Conservation (phyloP, 2,329 filamentous ascomycete genomes). For the Fusarium tjaetaba region DNA sequence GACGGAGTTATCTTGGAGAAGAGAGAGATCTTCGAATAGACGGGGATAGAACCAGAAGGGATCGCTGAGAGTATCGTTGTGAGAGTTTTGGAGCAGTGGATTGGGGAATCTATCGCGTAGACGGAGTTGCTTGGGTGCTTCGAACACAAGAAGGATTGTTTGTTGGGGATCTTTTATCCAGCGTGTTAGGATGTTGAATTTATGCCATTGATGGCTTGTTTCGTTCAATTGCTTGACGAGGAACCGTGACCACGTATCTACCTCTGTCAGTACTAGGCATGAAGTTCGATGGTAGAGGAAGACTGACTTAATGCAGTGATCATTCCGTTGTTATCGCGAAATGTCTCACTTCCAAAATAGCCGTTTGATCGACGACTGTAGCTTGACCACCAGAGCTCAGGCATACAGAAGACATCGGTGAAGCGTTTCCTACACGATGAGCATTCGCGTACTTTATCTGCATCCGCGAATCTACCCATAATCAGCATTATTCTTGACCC, state of each 20-base stretch:
- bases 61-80: background rate
- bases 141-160: conserved; percentile 21
- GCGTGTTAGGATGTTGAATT: conserved; percentile 26
- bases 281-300: fast-evolving
- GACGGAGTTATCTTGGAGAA: conserved; percentile 42
- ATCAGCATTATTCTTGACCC: fast-evolving
- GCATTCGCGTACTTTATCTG: conserved; percentile 46
- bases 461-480: conserved; percentile 42
- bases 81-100: background rate
- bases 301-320: conserved; percentile 6
- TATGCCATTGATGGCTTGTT: conserved; percentile 11
- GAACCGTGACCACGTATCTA: conserved; percentile 31
- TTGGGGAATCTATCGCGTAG: background rate
- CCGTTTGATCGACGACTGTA: conserved; percentile 51
- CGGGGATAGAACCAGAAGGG: conserved; percentile 26
- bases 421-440: conserved; percentile 40
- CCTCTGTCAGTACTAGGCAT: background rate
- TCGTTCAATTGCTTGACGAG: conserved; percentile 9
- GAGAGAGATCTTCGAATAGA: background rate
- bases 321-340: conserved; percentile 37
- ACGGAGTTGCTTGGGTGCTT: background rate
- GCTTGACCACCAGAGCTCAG: conserved; percentile 49
- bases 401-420: conserved; percentile 22
- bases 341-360: conserved; percentile 49
- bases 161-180: conserved; percentile 20